Evolutionary conservation across 1,284 basidiomycete species (phyloP).

Genomic region (Ceratobasidium sp.): DNA sequence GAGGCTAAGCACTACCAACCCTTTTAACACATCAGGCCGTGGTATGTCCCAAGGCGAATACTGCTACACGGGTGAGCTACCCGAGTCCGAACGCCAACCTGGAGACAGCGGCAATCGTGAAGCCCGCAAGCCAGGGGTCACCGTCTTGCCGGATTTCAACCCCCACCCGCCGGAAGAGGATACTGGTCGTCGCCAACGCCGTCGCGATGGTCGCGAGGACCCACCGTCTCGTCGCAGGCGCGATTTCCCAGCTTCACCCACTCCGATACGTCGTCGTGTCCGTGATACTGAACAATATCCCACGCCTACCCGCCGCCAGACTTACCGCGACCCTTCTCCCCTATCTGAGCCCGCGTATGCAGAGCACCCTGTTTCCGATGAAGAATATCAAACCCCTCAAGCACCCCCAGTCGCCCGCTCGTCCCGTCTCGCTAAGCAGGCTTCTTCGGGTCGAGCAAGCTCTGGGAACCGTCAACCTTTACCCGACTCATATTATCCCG

Average conservation of each 20-base stretch:
- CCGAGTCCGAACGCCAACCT: background rate
- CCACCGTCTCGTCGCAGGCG: background rate
- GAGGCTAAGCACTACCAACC: background rate
- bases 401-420: background rate
- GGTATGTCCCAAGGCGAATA: background rate
- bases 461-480: background rate
- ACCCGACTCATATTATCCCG: background rate
- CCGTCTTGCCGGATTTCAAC: background rate
- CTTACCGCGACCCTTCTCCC: background rate
- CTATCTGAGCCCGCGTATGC: background rate
- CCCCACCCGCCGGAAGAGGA: background rate
- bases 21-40: background rate
- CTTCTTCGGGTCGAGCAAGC: background rate
- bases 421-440: background rate
- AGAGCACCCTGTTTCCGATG: background rate
- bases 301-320: background rate
- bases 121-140: background rate
- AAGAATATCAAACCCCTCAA: background rate
- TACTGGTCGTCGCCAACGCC: background rate
- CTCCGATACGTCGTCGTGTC: background rate
- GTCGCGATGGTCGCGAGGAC: background rate
- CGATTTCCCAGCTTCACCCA: background rate
- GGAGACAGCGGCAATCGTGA: background rate
- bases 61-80: background rate
- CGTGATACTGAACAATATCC: background rate